Percentiles rank a stretch among this genome's conserved stretches.
Conservation (phyloP, 257 asterid species). For the Solanum chaucha region DNA sequence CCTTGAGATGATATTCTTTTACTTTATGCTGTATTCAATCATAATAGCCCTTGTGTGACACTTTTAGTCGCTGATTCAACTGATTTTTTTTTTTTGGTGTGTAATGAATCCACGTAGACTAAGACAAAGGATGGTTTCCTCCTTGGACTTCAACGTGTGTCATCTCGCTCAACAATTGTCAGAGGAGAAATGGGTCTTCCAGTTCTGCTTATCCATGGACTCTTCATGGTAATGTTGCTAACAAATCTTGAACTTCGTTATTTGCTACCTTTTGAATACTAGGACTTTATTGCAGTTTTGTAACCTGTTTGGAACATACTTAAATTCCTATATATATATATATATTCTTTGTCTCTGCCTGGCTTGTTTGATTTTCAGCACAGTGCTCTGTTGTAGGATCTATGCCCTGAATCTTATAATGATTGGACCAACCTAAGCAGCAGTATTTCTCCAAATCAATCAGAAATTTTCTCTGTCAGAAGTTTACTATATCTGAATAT, state of each 20-base stretch:
- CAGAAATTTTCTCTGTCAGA: not conserved
- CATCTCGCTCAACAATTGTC: slow-evolving; percentile 38
- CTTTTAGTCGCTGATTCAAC: not conserved
- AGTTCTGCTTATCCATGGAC: slow-evolving; percentile 86
- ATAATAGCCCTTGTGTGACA: not conserved
- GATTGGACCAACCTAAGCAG: not conserved
- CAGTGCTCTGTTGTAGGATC: not conserved
- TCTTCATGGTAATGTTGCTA: slow-evolving; percentile 53
- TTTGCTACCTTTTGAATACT: not conserved
- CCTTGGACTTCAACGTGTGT: slow-evolving; percentile 87
- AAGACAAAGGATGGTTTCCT: slow-evolving; percentile 74
- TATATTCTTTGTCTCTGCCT: not conserved
- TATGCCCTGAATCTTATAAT: not conserved
- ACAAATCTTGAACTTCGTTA: not conserved
- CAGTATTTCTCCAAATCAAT: not conserved
- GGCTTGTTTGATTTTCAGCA: not conserved
- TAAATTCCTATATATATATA: not conserved
- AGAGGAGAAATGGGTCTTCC: slow-evolving; percentile 38
- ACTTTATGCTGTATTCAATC: not conserved
- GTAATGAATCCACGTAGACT: slow-evolving; percentile 25
- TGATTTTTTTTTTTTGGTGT: not conserved
- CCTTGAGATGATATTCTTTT: not conserved
- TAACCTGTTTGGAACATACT: not conserved
- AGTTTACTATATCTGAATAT: not conserved
- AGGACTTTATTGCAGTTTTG: not conserved